Conservation (phyloP, 2,329 filamentous ascomycete genomes). For the Neonectria hederae region DNA sequence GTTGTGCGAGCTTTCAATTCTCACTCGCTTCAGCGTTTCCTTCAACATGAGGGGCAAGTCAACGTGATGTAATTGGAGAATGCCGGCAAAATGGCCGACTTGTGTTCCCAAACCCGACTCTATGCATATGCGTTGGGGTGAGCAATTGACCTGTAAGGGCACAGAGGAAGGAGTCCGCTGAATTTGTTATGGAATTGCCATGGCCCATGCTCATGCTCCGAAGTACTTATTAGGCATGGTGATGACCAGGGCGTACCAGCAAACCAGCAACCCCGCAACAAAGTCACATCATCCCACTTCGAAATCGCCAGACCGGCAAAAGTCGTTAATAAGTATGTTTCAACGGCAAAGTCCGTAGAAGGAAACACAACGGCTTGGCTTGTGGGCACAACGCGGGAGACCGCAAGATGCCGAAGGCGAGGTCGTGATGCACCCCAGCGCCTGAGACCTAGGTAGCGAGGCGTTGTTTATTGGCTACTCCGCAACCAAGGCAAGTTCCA, state of each 20-base stretch:
- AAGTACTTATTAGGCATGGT: slow-evolving; percentile 1
- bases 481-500: slow-evolving; percentile 8
- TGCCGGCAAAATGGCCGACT: neutral
- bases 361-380: neutral
- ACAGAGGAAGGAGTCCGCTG: neutral
- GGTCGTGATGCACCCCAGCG: neutral
- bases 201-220: neutral
- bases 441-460: neutral
- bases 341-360: slow-evolving; percentile 29
- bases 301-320: slow-evolving; percentile 39
- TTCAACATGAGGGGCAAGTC: neutral
- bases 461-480: neutral
- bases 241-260: slow-evolving; percentile 11
- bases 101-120: neutral
- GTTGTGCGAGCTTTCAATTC: neutral
- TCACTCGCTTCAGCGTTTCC: neutral
- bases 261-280: slow-evolving; percentile 29
- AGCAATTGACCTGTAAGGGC: neutral
- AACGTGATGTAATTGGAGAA: neutral
- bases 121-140: neutral
- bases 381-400: slow-evolving; percentile 1
- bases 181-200: slow-evolving; percentile 6
- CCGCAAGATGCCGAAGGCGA: neutral
- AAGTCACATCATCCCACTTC: slow-evolving; percentile 41
- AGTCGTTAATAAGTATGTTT: slow-evolving; percentile 13